Conservation (phyloP, 106 monocot species). For the Phalaenopsis aphrodite region DNA sequence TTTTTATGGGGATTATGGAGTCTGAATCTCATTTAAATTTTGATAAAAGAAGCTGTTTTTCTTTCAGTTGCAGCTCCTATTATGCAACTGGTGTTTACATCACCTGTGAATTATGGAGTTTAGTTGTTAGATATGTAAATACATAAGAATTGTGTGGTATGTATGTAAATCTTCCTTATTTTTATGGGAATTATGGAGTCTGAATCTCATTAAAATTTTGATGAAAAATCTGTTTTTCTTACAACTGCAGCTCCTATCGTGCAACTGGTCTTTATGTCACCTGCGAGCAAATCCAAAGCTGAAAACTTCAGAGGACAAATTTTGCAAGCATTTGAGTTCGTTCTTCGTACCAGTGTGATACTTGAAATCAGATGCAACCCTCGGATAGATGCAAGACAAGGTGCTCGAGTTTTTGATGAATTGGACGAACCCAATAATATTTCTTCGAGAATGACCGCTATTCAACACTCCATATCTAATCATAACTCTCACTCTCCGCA, state of each 20-base stretch:
- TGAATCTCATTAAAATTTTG: background rate
- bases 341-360: constrained; percentile 51
- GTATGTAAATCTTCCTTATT: too few relatives aligned
- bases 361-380: constrained; percentile 85
- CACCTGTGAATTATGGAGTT: too few relatives aligned
- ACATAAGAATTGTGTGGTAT: too few relatives aligned
- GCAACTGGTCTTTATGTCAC: constrained; percentile 65
- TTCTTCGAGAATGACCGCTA: constrained; percentile 30
- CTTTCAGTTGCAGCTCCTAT: too few relatives aligned
- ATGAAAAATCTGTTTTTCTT: constrained; percentile 10
- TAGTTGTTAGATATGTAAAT: too few relatives aligned
- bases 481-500: constrained; percentile 13
- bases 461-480: constrained; percentile 23
- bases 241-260: constrained; percentile 62
- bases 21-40: too few relatives aligned
- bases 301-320: constrained; percentile 84
- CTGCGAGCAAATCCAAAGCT: constrained; percentile 60
- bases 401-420: constrained; percentile 11
- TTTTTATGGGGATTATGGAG: too few relatives aligned
- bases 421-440: constrained; percentile 14
- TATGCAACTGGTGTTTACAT: too few relatives aligned
- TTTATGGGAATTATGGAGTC: background rate
- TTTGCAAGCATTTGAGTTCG: constrained; percentile 79
- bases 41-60: too few relatives aligned
- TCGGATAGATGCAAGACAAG: constrained; percentile 14